phyloP scores from a whole-genome alignment of 1,284 basidiomycete genomes.

The Ustilago lituana region DNA sequence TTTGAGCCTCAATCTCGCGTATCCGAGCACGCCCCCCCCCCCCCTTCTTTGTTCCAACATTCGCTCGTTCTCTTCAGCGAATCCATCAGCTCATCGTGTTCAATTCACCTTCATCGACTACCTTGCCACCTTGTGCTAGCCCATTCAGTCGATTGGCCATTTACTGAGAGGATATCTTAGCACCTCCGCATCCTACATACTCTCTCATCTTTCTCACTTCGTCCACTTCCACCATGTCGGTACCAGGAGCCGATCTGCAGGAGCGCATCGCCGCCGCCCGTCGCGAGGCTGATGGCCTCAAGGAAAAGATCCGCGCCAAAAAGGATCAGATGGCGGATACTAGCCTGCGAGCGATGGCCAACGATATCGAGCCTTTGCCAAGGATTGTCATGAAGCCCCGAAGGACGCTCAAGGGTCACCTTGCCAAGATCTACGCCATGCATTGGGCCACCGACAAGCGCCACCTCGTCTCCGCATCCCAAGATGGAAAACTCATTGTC shows the following conservation, averaged over 20 bases:
- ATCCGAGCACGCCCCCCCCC: not conserved
- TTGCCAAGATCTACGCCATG: slow-evolving; percentile 99
- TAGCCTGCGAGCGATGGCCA: slow-evolving; percentile 92
- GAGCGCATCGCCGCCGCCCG: slow-evolving; percentile 87
- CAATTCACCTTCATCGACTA: not conserved
- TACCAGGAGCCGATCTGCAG: slow-evolving; percentile 65
- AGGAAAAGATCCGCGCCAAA: slow-evolving; percentile 95
- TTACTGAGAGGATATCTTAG: too few species aligned
- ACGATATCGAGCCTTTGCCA: slow-evolving; percentile 91
- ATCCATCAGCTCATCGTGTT: slow-evolving; percentile 1
- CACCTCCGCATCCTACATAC: too few species aligned
- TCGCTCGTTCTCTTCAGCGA: too few species aligned
- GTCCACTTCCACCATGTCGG: slow-evolving; percentile 29
- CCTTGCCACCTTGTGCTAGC: too few species aligned
- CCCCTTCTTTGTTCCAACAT: not conserved
- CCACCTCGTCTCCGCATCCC: slow-evolving; percentile 97
- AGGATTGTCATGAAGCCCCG: slow-evolving; percentile 95
- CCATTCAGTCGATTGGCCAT: too few species aligned
- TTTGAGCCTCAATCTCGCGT: too few species aligned
- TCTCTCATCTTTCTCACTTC: not conserved
- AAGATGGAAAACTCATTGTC: slow-evolving; percentile 98
- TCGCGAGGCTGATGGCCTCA: slow-evolving; percentile 92
- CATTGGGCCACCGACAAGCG: slow-evolving; percentile 97
- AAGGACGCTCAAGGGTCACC: slow-evolving; percentile 91
- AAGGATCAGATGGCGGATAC: slow-evolving; percentile 96